Conservation (phyloP, 768 basidiomycete species). For the Lentinula sp. region DNA sequence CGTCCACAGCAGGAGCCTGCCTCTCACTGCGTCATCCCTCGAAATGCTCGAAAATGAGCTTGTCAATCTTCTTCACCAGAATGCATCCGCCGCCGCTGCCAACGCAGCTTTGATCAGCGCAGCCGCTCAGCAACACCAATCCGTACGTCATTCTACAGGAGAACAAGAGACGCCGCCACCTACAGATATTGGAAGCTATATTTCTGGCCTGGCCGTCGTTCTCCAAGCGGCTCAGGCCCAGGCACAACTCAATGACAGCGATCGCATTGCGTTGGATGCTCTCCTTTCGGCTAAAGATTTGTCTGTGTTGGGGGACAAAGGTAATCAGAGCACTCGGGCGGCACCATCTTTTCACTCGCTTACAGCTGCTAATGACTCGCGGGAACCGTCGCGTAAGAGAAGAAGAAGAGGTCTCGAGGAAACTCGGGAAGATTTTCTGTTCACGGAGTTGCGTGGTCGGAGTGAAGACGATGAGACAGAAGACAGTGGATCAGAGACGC, state of each 20-base stretch:
- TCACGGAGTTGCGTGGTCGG: background rate
- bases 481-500: background rate
- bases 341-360: slow-evolving; percentile 79
- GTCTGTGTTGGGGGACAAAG: slow-evolving; percentile 38
- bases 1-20: slow-evolving; percentile 24
- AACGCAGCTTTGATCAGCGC: slow-evolving; percentile 52
- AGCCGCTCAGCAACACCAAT: slow-evolving; percentile 63
- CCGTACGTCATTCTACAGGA: slow-evolving; percentile 19
- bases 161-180: slow-evolving; percentile 11
- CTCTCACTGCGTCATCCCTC: slow-evolving; percentile 44
- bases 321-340: slow-evolving; percentile 53
- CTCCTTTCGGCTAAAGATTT: slow-evolving; percentile 37
- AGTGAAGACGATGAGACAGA: slow-evolving; percentile 16
- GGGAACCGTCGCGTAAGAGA: slow-evolving; percentile 23
- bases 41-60: slow-evolving; percentile 78
- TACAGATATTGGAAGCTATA: slow-evolving; percentile 44
- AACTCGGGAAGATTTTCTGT: slow-evolving; percentile 17
- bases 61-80: slow-evolving; percentile 67
- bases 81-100: slow-evolving; percentile 59
- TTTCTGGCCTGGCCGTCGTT: slow-evolving; percentile 70
- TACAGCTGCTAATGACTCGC: slow-evolving; percentile 45
- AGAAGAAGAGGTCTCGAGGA: slow-evolving; percentile 29
- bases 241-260: slow-evolving; percentile 15
- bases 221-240: slow-evolving; percentile 73
- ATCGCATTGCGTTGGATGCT: slow-evolving; percentile 29